These are phyloP conservation scores for Xylariaceae sp. DNA, from an alignment of 2,329 filamentous ascomycete genomes.

Conservation along the genomic window DNA sequence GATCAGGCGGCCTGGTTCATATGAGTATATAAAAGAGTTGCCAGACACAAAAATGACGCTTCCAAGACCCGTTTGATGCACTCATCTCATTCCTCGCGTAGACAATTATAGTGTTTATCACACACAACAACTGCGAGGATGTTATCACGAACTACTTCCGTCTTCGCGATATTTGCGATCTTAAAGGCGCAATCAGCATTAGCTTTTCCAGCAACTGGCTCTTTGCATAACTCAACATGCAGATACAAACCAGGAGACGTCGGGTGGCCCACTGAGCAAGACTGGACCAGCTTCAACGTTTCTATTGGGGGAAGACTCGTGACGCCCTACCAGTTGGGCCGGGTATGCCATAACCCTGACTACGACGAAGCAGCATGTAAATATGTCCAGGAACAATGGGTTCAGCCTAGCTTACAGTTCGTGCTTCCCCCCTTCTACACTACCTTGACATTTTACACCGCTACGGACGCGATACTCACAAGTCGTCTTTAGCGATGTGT, in stretches of 20 bases:
- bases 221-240: neutral
- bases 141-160: neutral
- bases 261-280: neutral
- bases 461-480: neutral
- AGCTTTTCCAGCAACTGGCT: neutral
- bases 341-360: slow-evolving; percentile 1
- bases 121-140: neutral
- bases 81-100: too few relatives aligned
- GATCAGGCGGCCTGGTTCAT: too few relatives aligned
- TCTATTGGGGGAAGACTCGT: slow-evolving; percentile 2
- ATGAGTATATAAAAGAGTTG: too few relatives aligned
- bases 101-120: too few relatives aligned
- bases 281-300: slow-evolving; percentile 1
- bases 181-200: neutral
- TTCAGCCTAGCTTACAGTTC: neutral
- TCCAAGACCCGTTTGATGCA: too few relatives aligned
- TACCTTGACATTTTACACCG: neutral
- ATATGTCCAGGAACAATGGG: slow-evolving; percentile 2
- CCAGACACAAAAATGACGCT: too few relatives aligned
- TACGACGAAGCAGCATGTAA: slow-evolving; percentile 4
- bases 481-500: neutral
- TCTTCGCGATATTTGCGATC: neutral
- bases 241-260: slow-evolving; percentile 1
- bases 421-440: neutral
- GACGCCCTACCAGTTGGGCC: neutral